These are phyloP conservation scores for Sugiyamaella novakii DNA, from an alignment of 1,139 yeast species.

Conservation along the genomic window DNA sequence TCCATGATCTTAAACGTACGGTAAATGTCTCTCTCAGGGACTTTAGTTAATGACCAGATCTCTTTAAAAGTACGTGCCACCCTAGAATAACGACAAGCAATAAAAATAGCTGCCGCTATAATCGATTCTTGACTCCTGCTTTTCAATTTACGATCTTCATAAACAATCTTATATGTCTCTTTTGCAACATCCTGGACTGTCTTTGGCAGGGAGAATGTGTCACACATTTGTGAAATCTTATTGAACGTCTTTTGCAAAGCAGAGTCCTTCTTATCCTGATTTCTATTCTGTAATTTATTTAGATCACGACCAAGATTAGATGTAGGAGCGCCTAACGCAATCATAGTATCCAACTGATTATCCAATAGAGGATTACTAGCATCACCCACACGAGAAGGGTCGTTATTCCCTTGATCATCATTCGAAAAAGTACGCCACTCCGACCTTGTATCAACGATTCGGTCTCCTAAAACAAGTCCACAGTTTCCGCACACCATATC, in stretches of 20 bases:
- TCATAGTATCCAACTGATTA: conserved; percentile 89
- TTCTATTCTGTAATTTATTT: conserved; percentile 83
- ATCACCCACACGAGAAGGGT: conserved; percentile 99
- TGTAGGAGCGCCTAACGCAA: conserved; percentile 72
- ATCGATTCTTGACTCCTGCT: conserved; percentile 93
- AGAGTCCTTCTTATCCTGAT: conserved; percentile 84
- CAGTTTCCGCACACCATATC: conserved; percentile 97
- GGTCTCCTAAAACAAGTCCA: conserved; percentile 88
- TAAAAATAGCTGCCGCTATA: conserved; percentile 94
- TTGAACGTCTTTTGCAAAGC: conserved; percentile 88
- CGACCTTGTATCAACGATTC: conserved; percentile 91
- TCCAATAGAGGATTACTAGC: conserved; percentile 95
- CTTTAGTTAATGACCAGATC: conserved; percentile 92
- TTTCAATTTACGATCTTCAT: conserved; percentile 82
- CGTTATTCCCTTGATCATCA: conserved; percentile 97
- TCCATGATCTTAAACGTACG: conserved; percentile 72
- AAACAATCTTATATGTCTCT: conserved; percentile 89
- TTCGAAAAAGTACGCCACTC: conserved; percentile 97
- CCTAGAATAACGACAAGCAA: conserved; percentile 92
- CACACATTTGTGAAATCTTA: conserved; percentile 93
- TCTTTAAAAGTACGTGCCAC: conserved; percentile 96
- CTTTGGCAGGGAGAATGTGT: conserved; percentile 91
- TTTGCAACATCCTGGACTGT: conserved; percentile 97
- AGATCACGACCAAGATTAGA: conserved; percentile 80
- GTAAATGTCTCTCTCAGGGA: conserved; percentile 93